These are phyloP conservation scores for Globisporangium alternatum DNA, from an alignment of 352 stramenopile genomes.

Conservation along the genomic window DNA sequence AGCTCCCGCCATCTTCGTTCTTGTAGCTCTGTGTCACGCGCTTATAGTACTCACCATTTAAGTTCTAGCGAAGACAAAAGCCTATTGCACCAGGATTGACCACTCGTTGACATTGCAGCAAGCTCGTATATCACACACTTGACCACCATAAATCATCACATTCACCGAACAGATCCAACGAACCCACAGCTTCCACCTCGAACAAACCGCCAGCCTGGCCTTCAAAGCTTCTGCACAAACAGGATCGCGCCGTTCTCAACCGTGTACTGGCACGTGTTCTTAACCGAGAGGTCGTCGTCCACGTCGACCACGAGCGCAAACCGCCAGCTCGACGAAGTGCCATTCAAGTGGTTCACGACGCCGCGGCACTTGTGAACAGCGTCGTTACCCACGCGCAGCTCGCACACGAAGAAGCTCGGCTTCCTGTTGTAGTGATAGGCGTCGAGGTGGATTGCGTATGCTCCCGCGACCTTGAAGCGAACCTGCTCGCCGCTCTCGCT, in stretches of 20 bases:
- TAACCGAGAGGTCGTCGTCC: background rate
- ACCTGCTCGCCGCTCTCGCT: background rate
- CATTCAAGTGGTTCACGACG: background rate
- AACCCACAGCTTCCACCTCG: too few relatives aligned
- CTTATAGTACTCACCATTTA: too few relatives aligned
- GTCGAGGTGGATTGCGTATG: background rate
- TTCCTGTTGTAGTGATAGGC: background rate
- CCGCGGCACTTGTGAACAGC: background rate
- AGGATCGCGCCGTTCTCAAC: background rate
- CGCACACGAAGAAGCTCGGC: background rate
- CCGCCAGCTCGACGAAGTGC: background rate
- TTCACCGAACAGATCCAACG: too few relatives aligned
- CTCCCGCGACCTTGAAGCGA: background rate
- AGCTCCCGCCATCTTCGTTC: too few relatives aligned
- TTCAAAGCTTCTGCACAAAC: background rate
- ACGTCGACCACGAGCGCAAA: background rate
- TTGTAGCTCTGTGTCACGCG: too few relatives aligned
- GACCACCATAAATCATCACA: too few relatives aligned
- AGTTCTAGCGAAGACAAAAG: too few relatives aligned
- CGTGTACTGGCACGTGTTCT: background rate
- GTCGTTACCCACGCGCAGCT: background rate
- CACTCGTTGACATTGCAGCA: too few relatives aligned
- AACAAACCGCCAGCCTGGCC: too few relatives aligned
- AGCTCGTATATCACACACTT: too few relatives aligned
- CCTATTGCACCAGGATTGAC: too few relatives aligned